Evolutionary conservation across 2,329 filamentous ascomycete species (phyloP), one percentile per base, ranked within the genome.

Genomic region (Claviceps sorghi): DNA sequence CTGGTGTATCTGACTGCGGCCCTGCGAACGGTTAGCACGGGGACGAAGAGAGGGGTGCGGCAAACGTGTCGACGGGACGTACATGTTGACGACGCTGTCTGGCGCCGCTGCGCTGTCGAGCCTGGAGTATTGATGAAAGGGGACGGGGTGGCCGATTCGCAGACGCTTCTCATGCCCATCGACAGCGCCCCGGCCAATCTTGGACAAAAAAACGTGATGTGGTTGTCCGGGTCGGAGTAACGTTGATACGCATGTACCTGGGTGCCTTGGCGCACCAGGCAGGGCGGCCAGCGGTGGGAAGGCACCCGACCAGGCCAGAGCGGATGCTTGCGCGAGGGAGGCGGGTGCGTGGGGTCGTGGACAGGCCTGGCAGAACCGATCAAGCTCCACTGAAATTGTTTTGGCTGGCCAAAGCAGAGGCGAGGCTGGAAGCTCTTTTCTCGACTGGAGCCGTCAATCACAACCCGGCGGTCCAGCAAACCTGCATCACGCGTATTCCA

Each of bases 1-100:
- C 61, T 59, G 62, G 63, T 60, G 51, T 59, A 49, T 61, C 60
- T 61, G 21, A 57, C 52, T 19, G 57, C 49, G 49, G 64, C 58
- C 65, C 66, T 67, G 44, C 10, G 8, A 10, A 22, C 10, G 3
- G 44, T 52, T 34, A 52, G 34, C 11, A 30, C 5, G 26, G 30
- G 43, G 34, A 38, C 2, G 3, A 8, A 6, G 17, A 38, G 17
- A 15, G 8, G 17, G 4, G 1, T 15, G 7, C 5, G 15, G 7
- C 17, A n/a, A n/a, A n/a, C 6, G n/a, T 5, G 15, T n/a, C 5
- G 17, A 17, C 36, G 6, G n/a, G 34, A 6, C 26, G 8, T 32
- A 47, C 45, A 47, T 47, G n/a, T 34, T 32, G 45, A 44, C 13
- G 21, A 44, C 21, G 30, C 44, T 47, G 29, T 47, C 17, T 34